Percentiles rank a stretch among this genome's conserved stretches.
phyloP scores from a whole-genome alignment of 2,329 filamentous ascomycete genomes.

The Onygenales sp. region DNA sequence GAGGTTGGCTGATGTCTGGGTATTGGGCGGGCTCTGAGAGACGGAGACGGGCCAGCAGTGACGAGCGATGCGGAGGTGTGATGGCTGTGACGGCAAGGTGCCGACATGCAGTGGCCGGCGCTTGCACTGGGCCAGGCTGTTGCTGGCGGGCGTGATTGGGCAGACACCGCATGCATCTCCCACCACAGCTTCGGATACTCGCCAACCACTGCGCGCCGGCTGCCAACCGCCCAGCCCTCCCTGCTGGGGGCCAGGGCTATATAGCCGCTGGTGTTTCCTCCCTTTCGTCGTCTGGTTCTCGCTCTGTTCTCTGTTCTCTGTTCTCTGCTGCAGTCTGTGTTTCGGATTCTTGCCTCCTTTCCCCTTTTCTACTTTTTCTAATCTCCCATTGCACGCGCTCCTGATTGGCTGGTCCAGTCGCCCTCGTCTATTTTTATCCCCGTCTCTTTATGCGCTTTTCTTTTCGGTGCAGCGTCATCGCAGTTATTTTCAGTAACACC shows the following conservation, averaged over 20 bases:
- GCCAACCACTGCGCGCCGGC: neutral
- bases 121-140: too few species aligned
- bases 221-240: neutral
- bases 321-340: conserved; percentile 2
- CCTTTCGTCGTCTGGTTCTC: neutral
- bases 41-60: too few species aligned
- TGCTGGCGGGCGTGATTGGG: too few species aligned
- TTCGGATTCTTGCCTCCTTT: neutral
- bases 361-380: neutral
- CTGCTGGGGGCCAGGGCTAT: neutral
- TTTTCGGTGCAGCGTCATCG: neutral
- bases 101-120: too few species aligned
- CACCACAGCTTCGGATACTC: too few species aligned
- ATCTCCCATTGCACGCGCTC: neutral
- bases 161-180: neutral
- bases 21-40: too few species aligned
- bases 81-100: too few species aligned
- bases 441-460: neutral
- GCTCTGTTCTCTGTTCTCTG: neutral
- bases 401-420: conserved; percentile 5
- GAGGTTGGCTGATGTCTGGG: too few species aligned
- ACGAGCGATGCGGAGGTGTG: too few species aligned
- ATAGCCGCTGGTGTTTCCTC: conserved; percentile 4
- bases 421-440: neutral
- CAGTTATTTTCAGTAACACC: conserved; percentile 1